A percentile compares a stretch with the other conserved stretches of the same genome.
Evolutionary conservation across 805 yeast genomes (phyloP).

Genomic region (Wickerhamomyces ciferrii): DNA sequence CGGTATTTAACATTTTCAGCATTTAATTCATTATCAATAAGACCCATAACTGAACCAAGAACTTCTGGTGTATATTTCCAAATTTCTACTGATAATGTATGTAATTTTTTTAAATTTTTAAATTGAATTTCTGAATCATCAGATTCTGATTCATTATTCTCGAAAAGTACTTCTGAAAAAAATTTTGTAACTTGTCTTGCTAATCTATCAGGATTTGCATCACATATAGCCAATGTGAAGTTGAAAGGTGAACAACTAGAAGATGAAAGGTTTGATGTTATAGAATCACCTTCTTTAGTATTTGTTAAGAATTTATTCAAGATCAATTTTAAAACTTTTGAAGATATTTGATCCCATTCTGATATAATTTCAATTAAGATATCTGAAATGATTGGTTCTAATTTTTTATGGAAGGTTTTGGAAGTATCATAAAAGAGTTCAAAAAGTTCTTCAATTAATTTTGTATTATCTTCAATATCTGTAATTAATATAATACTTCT

Average conservation of each 20-base stretch:
- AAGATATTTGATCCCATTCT: slow-evolving; percentile 64
- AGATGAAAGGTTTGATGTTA: neutral
- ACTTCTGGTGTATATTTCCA: slow-evolving; percentile 81
- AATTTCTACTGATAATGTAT: slow-evolving; percentile 54
- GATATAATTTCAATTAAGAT: slow-evolving; percentile 70
- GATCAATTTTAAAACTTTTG: slow-evolving; percentile 53
- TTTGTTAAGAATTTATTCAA: slow-evolving; percentile 54
- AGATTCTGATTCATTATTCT: too few species aligned
- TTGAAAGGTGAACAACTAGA: slow-evolving; percentile 47
- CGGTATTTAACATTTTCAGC: slow-evolving; percentile 65
- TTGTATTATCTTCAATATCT: slow-evolving; percentile 61
- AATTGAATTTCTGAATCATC: slow-evolving; percentile 14
- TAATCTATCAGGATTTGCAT: slow-evolving; percentile 64
- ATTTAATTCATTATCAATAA: slow-evolving; percentile 72
- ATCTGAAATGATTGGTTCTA: slow-evolving; percentile 62
- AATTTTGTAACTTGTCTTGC: slow-evolving; percentile 73
- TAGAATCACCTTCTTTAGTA: slow-evolving; percentile 7
- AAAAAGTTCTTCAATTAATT: slow-evolving; percentile 51
- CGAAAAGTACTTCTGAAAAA: slow-evolving; percentile 71
- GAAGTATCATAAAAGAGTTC: slow-evolving; percentile 53
- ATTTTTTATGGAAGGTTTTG: slow-evolving; percentile 40
- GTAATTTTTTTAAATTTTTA: slow-evolving; percentile 54
- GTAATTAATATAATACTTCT: slow-evolving; percentile 69
- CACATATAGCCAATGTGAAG: slow-evolving; percentile 64
- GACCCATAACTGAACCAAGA: slow-evolving; percentile 67